These are phyloP conservation scores for Musa beccarii DNA, from an alignment of 176 grass and related monocot species.

Conservation along the genomic window DNA sequence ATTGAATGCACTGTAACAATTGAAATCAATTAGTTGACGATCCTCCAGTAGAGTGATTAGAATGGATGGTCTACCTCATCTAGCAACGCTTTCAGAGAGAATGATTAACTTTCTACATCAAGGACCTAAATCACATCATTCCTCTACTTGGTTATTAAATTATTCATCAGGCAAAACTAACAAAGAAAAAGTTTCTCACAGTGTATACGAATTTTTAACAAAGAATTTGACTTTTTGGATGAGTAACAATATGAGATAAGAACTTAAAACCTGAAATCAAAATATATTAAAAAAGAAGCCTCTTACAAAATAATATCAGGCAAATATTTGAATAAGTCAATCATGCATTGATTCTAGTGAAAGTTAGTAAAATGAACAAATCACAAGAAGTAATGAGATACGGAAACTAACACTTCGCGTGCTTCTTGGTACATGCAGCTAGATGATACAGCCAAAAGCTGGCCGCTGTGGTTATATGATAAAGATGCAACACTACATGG, in stretches of 20 bases:
- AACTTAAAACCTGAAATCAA: too few relatives aligned
- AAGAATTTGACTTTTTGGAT: background rate
- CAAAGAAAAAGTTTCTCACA: too few relatives aligned
- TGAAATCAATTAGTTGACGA: too few relatives aligned
- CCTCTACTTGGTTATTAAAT: background rate
- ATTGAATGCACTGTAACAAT: too few relatives aligned
- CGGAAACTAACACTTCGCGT: constrained; percentile 44
- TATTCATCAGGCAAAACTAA: too few relatives aligned
- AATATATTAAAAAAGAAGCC: background rate
- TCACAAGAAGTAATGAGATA: background rate
- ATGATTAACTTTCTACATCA: background rate
- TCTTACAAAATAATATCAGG: background rate
- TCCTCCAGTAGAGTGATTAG: background rate
- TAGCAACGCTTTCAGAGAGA: background rate
- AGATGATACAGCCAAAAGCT: constrained; percentile 53
- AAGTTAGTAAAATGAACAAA: constrained; percentile 12
- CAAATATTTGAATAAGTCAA: background rate
- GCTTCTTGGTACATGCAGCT: constrained; percentile 34
- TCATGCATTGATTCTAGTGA: constrained; percentile 5
- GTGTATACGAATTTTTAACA: background rate
- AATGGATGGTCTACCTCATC: background rate
- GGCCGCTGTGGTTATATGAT: constrained; percentile 38
- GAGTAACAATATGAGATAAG: background rate
- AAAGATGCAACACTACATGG: constrained; percentile 44
- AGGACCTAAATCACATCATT: background rate